These are phyloP conservation scores for Fusarium ramigenum DNA, from an alignment of 2,329 filamentous ascomycete genomes.

Conservation along the genomic window DNA sequence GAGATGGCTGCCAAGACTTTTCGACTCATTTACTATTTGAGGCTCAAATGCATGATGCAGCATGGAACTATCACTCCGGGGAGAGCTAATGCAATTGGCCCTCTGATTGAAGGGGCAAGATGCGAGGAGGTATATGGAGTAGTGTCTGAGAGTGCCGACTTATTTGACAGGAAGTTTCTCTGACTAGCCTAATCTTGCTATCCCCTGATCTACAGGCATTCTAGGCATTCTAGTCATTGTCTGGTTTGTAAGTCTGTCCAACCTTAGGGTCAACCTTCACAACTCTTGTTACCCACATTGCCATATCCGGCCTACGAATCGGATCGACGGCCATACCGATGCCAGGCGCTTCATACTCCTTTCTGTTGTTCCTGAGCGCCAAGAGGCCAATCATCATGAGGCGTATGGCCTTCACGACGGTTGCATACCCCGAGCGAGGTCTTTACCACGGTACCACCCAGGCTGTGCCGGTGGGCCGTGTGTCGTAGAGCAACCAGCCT, in stretches of 20 bases:
- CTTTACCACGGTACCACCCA: background rate
- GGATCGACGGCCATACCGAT: slow-evolving; percentile 6
- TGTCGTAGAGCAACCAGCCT: background rate
- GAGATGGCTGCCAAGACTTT: background rate
- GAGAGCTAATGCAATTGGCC: background rate
- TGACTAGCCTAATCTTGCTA: background rate
- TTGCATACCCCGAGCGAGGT: background rate
- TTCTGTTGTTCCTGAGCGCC: background rate
- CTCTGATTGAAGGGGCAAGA: background rate
- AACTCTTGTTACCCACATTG: background rate
- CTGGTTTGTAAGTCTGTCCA: background rate
- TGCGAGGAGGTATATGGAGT: background rate
- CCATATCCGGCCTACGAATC: slow-evolving; percentile 19
- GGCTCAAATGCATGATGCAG: background rate
- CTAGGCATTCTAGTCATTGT: background rate
- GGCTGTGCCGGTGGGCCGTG: background rate
- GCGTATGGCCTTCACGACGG: background rate
- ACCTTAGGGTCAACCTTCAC: background rate
- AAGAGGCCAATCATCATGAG: background rate
- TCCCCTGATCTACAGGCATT: background rate
- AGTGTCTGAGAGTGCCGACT: background rate
- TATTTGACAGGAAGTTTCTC: background rate
- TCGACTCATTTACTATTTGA: background rate
- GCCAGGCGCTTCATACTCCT: background rate
- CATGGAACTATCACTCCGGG: background rate